These are phyloP conservation scores for Cetraspora pellucida DNA, from an alignment of 192 early-diverging fungal species.

Conservation along the genomic window DNA sequence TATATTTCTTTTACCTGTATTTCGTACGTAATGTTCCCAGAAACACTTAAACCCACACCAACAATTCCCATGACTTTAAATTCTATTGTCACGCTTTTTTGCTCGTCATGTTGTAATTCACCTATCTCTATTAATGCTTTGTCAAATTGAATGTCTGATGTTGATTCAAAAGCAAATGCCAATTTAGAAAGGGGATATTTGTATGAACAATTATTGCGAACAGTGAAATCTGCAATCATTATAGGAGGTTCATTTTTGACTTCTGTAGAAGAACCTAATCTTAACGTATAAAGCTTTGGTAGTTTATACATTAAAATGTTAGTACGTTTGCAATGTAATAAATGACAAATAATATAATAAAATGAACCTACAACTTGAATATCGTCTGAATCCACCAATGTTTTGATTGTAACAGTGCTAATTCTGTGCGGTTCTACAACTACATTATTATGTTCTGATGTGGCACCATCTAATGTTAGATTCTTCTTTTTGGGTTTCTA, in stretches of 20 bases:
- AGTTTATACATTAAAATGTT: neutral
- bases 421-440: too few species aligned
- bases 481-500: too few species aligned
- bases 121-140: conserved; percentile 28
- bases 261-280: conserved; percentile 9
- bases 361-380: conserved; percentile 9
- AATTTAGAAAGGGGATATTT: conserved; percentile 4
- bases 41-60: conserved; percentile 34
- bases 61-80: conserved; percentile 38
- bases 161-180: conserved; percentile 28
- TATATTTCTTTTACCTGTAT: conserved; percentile 33
- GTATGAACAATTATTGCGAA: neutral
- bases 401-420: neutral
- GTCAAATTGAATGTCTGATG: conserved; percentile 33
- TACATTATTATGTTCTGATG: too few species aligned
- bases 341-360: neutral
- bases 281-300: conserved; percentile 10
- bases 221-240: conserved; percentile 5
- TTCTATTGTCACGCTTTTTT: conserved; percentile 29
- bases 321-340: neutral
- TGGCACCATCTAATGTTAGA: too few species aligned
- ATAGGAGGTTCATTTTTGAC: conserved; percentile 31
- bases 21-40: conserved; percentile 43
- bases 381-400: conserved; percentile 1
- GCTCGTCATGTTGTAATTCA: conserved; percentile 38